Conservation (phyloP, 257 asterid species). For the Fraxinus cuspidata region DNA sequence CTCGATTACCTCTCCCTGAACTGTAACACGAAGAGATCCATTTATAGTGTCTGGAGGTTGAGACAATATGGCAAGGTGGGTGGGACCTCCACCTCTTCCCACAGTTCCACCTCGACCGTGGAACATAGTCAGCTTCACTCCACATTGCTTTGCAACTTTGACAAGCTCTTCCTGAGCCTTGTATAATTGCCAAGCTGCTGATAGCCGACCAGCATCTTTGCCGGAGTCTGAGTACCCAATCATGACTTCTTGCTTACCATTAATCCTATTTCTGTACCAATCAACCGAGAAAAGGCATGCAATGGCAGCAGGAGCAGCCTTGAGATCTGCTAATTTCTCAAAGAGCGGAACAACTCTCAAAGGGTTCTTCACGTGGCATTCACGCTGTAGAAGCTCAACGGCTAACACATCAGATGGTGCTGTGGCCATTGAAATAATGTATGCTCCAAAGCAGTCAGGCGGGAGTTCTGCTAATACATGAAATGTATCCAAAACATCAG, state of each 20-base stretch:
- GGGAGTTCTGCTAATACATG: conserved; percentile 61
- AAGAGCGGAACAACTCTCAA: conserved; percentile 64
- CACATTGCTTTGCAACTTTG: conserved; percentile 52
- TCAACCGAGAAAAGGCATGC: conserved; percentile 63
- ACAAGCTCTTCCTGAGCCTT: conserved; percentile 74
- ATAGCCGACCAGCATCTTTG: conserved; percentile 64
- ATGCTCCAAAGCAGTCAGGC: conserved; percentile 65
- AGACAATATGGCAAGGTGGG: conserved; percentile 65
- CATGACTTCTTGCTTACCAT: conserved; percentile 73
- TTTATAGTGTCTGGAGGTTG: conserved; percentile 64
- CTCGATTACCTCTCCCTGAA: conserved; percentile 73
- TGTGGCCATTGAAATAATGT: conserved; percentile 72
- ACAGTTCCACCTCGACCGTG: conserved; percentile 80
- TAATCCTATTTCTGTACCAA: conserved; percentile 56
- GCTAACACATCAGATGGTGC: conserved; percentile 66
- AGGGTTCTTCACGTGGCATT: conserved; percentile 54
- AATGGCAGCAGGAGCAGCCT: conserved; percentile 62
- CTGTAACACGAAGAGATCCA: conserved; percentile 68
- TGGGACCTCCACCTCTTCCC: conserved; percentile 73
- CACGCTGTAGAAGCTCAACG: conserved; percentile 68
- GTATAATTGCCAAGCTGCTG: conserved; percentile 69
- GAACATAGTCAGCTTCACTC: conserved; percentile 65
- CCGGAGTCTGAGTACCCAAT: conserved; percentile 76
- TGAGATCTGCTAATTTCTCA: conserved; percentile 57
- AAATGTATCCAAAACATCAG: conserved; percentile 57